phyloP scores from a whole-genome alignment of 345 rosid species.

The Pugionium dolabratum region DNA sequence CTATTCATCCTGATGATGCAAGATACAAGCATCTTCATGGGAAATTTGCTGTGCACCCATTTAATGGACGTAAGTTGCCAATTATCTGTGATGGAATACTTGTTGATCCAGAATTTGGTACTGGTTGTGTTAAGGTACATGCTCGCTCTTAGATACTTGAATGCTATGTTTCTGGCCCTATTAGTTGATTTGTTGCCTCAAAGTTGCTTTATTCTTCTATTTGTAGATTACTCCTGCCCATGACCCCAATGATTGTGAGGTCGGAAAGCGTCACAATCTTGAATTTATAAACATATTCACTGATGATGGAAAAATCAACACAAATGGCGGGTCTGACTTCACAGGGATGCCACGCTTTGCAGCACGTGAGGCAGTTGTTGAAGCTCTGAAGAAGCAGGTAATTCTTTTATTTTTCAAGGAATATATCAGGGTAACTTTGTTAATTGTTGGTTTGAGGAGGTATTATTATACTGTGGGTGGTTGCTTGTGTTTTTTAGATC shows the following conservation, averaged over 20 bases:
- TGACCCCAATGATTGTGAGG: slow-evolving; percentile 93
- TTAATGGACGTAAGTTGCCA: slow-evolving; percentile 83
- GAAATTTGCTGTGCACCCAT: slow-evolving; percentile 87
- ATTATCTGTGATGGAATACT: slow-evolving; percentile 75
- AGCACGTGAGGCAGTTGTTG: slow-evolving; percentile 84
- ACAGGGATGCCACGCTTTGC: slow-evolving; percentile 84
- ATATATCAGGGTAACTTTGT: neutral
- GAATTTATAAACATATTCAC: slow-evolving; percentile 81
- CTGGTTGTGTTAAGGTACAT: slow-evolving; percentile 94
- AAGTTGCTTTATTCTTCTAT: slow-evolving; percentile 14
- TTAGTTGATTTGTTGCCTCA: slow-evolving; percentile 5
- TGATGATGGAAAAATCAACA: slow-evolving; percentile 90
- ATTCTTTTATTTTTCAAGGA: neutral
- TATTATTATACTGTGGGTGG: slow-evolving; percentile 15
- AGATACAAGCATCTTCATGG: slow-evolving; percentile 86
- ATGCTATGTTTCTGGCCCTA: slow-evolving; percentile 22
- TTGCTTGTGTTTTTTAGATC: slow-evolving; percentile 16
- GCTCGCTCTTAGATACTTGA: slow-evolving; percentile 19
- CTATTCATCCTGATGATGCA: slow-evolving; percentile 83
- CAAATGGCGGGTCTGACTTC: slow-evolving; percentile 74
- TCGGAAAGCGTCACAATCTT: slow-evolving; percentile 85
- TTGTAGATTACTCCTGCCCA: slow-evolving; percentile 96
- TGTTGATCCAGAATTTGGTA: slow-evolving; percentile 88
- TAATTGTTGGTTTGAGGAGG: slow-evolving; percentile 26
- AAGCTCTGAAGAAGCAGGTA: slow-evolving; percentile 73